A percentile compares a stretch with the other conserved stretches of the same genome.
phyloP scores from a whole-genome alignment of 345 rosid species.

The Acer negundo region DNA sequence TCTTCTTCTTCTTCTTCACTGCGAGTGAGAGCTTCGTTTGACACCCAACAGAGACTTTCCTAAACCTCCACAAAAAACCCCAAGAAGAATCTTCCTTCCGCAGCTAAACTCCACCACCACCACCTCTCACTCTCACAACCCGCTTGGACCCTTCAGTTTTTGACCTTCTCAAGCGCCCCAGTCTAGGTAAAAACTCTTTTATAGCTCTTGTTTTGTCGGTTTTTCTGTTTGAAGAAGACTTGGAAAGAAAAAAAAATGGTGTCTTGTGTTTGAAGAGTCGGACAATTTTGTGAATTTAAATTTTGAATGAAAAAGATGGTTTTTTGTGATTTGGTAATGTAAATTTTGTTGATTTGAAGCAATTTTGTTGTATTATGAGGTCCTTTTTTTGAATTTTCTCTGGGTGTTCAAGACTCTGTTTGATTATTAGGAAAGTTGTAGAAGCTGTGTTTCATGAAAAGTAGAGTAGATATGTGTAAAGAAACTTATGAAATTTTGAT shows the following conservation, averaged over 20 bases:
- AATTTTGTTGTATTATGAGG: neutral
- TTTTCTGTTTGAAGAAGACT: neutral
- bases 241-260: neutral
- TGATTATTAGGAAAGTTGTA: too few relatives aligned
- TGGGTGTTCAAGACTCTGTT: too few relatives aligned
- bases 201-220: neutral
- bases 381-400: constrained; percentile 20
- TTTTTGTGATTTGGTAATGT: neutral
- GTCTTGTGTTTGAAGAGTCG: neutral
- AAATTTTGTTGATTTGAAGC: neutral
- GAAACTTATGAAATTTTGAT: too few relatives aligned
- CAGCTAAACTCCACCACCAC: constrained; percentile 27
- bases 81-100: constrained; percentile 32
- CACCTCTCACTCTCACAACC: constrained; percentile 32
- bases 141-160: constrained; percentile 38
- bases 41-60: constrained; percentile 57
- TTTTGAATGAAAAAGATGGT: neutral
- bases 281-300: neutral
- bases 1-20: neutral
- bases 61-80: constrained; percentile 66
- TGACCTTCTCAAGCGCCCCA: constrained; percentile 59
- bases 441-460: too few relatives aligned
- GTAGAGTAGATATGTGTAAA: too few relatives aligned
- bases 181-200: constrained; percentile 42
- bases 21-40: constrained; percentile 65